Evolutionary conservation across 257 asterid genomes (phyloP).

Genomic region (Nicotiana tomentosiformis): DNA sequence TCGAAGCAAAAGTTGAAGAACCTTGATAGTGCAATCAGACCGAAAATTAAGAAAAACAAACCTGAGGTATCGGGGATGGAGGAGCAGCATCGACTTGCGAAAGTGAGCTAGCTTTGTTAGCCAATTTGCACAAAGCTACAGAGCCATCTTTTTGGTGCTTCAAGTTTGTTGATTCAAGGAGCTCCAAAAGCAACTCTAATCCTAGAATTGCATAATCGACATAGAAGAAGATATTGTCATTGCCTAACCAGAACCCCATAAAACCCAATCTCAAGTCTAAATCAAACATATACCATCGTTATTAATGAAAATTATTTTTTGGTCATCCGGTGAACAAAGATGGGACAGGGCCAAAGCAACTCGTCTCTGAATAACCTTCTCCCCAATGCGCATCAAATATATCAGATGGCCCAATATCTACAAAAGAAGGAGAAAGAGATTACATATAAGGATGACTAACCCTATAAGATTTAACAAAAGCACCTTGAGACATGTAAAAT

Average conservation of each 20-base stretch:
- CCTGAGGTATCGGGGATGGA: constrained; percentile 95
- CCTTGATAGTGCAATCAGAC: not conserved
- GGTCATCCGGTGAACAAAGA: constrained; percentile 90
- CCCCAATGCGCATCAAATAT: constrained; percentile 85
- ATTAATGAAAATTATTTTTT: constrained; percentile 69
- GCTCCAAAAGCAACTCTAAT: constrained; percentile 77
- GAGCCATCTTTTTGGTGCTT: constrained; percentile 78
- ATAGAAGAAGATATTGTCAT: not conserved
- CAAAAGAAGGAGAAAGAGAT: constrained; percentile 7
- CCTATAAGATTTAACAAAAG: not conserved
- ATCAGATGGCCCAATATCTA: constrained; percentile 87
- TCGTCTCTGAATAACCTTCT: constrained; percentile 64
- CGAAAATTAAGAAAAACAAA: constrained; percentile 12
- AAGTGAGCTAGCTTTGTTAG: constrained; percentile 71
- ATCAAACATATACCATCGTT: constrained; percentile 49
- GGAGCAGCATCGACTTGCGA: constrained; percentile 96
- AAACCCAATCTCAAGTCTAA: not conserved
- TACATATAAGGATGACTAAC: not conserved
- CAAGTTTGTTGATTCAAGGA: constrained; percentile 54
- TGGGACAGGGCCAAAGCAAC: constrained; percentile 93
- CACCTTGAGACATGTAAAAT: not conserved
- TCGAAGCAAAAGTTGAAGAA: not conserved
- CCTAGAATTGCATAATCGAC: constrained; percentile 38
- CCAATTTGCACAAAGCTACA: constrained; percentile 71
- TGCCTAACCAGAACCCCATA: not conserved